Conservation (phyloP, 352 stramenopile genomes). For the Phytophthora agathidicida region DNA sequence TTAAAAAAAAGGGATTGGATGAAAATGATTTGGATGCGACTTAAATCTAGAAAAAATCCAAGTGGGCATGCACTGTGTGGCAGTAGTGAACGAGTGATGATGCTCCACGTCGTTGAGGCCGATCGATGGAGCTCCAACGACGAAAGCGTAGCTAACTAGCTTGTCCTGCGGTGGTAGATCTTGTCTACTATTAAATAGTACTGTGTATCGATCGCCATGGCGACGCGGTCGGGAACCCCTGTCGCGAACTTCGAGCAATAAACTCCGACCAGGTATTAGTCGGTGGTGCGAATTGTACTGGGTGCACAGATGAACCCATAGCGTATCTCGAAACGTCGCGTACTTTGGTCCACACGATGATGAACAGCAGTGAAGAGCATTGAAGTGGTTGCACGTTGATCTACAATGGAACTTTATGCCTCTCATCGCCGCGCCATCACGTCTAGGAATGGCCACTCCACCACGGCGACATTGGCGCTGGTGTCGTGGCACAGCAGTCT, state of each 20-base stretch:
- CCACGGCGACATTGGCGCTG: conserved; percentile 30
- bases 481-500: conserved; percentile 56
- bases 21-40: background rate
- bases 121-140: conserved; percentile 5
- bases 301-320: conserved; percentile 8
- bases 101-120: background rate
- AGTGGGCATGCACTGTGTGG: conserved; percentile 1
- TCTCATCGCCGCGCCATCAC: conserved; percentile 1
- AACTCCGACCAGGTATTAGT: background rate
- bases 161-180: no score
- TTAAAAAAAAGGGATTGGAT: conserved; percentile 4
- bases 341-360: no score
- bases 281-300: conserved; percentile 7
- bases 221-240: no score
- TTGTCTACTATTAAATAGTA: no score
- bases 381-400: no score
- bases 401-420: no score
- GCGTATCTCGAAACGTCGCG: conserved; percentile 10
- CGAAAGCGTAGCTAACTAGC: no score
- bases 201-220: no score
- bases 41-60: conserved; percentile 22
- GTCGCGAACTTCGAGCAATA: no score
- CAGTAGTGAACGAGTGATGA: background rate
- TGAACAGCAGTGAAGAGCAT: no score
- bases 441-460: conserved; percentile 62